Conservation (phyloP, 2,329 filamentous ascomycete genomes). For the Diaporthe destruens region DNA sequence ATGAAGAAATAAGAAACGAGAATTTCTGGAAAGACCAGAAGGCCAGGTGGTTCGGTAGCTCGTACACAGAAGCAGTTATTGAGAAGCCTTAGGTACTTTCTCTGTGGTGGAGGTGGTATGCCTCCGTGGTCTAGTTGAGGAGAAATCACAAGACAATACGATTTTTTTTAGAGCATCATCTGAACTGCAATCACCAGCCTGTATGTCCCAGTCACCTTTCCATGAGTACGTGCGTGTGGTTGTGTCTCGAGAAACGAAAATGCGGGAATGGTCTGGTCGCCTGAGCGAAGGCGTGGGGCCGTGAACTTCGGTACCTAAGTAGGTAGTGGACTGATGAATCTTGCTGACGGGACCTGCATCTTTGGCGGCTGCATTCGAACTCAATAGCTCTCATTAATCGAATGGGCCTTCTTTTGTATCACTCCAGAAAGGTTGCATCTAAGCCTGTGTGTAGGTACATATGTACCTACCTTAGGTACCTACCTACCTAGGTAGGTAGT, state of each 20-base stretch:
- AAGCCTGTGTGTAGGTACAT: too few species aligned
- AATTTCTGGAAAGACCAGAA: neutral
- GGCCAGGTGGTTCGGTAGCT: constrained; percentile 10
- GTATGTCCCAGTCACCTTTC: neutral
- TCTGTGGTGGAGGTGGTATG: neutral
- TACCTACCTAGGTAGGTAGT: too few species aligned
- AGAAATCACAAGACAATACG: constrained; percentile 25
- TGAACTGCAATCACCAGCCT: neutral
- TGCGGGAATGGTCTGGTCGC: neutral
- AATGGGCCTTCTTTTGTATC: neutral
- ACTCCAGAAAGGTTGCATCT: neutral
- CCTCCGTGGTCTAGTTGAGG: constrained; percentile 20
- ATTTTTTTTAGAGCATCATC: constrained; percentile 21
- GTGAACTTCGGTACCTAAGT: too few species aligned
- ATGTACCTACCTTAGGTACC: too few species aligned
- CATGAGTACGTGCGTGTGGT: neutral
- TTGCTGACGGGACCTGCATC: neutral
- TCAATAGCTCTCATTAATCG: neutral
- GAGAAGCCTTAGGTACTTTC: constrained; percentile 2
- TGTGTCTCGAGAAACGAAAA: too few species aligned
- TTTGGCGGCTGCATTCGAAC: neutral
- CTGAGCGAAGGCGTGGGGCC: neutral
- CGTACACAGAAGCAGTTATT: neutral
- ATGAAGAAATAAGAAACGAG: neutral
- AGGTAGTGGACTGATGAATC: neutral